Evolutionary conservation across 1,284 basidiomycete genomes (phyloP).

Genomic region (Schizophyllum commune): DNA sequence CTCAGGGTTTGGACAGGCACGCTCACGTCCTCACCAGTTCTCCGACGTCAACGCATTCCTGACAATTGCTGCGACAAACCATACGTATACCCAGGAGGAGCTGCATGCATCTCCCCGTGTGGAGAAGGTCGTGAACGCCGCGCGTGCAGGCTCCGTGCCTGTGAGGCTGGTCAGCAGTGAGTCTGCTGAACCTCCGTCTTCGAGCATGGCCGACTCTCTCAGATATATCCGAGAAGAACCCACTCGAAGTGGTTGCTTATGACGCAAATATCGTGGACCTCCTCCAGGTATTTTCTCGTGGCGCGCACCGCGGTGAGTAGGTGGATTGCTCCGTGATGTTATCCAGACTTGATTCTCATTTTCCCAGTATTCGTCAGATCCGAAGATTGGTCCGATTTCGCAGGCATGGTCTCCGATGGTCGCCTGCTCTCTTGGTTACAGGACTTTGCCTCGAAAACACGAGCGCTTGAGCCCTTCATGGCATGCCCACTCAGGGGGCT

Average conservation of each 20-base stretch:
- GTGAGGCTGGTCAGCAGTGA: conserved; percentile 69
- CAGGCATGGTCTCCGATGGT: conserved; percentile 56
- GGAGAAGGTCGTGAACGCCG: conserved; percentile 62
- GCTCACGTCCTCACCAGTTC: conserved; percentile 36
- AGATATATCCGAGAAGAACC: conserved; percentile 80
- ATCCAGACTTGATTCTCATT: neutral
- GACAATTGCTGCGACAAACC: conserved; percentile 68
- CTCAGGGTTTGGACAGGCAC: neutral
- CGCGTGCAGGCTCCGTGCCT: conserved; percentile 61
- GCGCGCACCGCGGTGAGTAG: conserved; percentile 56
- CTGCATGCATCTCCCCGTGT: conserved; percentile 49
- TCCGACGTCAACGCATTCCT: conserved; percentile 78
- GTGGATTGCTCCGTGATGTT: neutral
- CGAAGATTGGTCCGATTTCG: conserved; percentile 20
- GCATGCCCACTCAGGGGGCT: conserved; percentile 47
- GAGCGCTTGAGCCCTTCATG: conserved; percentile 45
- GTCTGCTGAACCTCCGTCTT: conserved; percentile 19
- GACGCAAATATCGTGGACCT: conserved; percentile 57
- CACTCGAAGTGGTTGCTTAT: conserved; percentile 52
- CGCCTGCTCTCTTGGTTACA: conserved; percentile 57
- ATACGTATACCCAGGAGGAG: conserved; percentile 53
- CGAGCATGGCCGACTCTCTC: neutral
- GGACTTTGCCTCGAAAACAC: conserved; percentile 38
- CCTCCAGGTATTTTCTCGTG: conserved; percentile 56
- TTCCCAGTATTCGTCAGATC: neutral